Evolutionary conservation across 331 rosid species (phyloP).

Genomic region (Erythrophleum ivorense): DNA sequence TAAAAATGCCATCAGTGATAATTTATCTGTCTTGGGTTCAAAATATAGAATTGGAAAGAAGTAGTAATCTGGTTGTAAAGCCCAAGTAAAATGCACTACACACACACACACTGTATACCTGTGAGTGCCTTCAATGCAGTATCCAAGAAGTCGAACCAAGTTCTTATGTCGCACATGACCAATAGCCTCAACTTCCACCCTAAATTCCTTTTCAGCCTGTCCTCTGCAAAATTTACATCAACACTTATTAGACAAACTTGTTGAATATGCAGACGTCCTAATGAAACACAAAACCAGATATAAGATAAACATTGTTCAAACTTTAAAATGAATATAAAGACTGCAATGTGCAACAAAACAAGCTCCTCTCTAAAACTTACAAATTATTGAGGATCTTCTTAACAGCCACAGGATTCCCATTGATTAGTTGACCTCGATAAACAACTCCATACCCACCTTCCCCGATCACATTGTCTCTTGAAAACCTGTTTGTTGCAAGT

Average conservation of each 20-base stretch:
- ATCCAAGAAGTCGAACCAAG: slow-evolving; percentile 89
- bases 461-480: slow-evolving; percentile 83
- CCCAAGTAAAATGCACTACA: background rate
- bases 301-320: background rate
- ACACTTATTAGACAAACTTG: slow-evolving; percentile 26
- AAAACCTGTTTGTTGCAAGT: slow-evolving; percentile 80
- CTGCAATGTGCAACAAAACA: slow-evolving; percentile 17
- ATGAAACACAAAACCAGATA: slow-evolving; percentile 23
- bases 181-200: slow-evolving; percentile 96
- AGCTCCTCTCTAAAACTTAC: slow-evolving; percentile 55
- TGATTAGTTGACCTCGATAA: slow-evolving; percentile 73
- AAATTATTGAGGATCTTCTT: slow-evolving; percentile 90
- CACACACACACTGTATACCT: slow-evolving; percentile 58
- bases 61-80: slow-evolving; percentile 4
- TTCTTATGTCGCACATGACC: slow-evolving; percentile 96
- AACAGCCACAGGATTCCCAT: slow-evolving; percentile 86
- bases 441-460: slow-evolving; percentile 96
- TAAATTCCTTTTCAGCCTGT: slow-evolving; percentile 95
- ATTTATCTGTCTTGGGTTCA: slow-evolving; percentile 29
- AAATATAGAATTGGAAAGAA: slow-evolving; percentile 18
- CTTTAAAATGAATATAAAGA: slow-evolving; percentile 15
- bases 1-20: slow-evolving; percentile 2
- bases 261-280: slow-evolving; percentile 33
- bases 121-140: slow-evolving; percentile 92
- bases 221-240: slow-evolving; percentile 61